phyloP scores from a whole-genome alignment of 73 alveolate species.

The Blepharisma japonicum region DNA sequence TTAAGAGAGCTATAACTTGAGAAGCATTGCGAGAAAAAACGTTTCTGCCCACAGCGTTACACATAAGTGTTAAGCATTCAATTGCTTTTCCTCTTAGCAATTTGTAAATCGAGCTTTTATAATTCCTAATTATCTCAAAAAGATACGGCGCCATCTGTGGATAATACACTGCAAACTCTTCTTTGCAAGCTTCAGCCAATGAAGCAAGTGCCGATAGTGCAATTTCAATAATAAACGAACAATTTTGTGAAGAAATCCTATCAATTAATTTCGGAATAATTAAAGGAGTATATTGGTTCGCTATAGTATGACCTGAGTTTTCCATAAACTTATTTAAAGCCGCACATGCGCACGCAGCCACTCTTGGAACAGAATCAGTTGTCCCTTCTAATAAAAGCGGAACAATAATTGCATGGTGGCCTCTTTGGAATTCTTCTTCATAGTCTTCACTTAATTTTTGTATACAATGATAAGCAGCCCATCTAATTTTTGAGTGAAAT shows the following conservation, averaged over 20 bases:
- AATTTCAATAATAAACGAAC: constrained; percentile 26
- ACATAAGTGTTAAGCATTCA: constrained; percentile 47
- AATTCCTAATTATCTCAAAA: constrained; percentile 32
- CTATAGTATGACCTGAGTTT: constrained; percentile 17
- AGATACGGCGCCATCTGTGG: constrained; percentile 17
- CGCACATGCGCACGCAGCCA: constrained; percentile 34
- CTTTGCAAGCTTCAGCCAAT: constrained; percentile 38
- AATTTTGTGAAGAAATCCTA: constrained; percentile 4
- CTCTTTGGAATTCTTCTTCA: constrained; percentile 66
- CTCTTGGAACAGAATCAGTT: constrained; percentile 31
- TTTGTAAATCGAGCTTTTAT: constrained; percentile 14
- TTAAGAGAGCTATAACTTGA: constrained; percentile 42
- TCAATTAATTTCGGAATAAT: constrained; percentile 13
- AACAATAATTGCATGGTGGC: constrained; percentile 61
- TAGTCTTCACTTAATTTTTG: constrained; percentile 71
- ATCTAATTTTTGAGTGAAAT: constrained; percentile 70
- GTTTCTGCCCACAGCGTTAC: constrained; percentile 51
- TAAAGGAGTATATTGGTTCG: background rate
- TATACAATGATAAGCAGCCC: constrained; percentile 81
- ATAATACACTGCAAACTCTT: constrained; percentile 4
- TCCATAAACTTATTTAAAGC: constrained; percentile 33
- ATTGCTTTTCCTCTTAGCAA: constrained; percentile 52
- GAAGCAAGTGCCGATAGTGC: constrained; percentile 32
- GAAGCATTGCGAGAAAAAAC: constrained; percentile 46
- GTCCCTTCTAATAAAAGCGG: constrained; percentile 47